Evolutionary conservation across 345 rosid species (phyloP).

Genomic region (Psidium friedrichsthalianum): DNA sequence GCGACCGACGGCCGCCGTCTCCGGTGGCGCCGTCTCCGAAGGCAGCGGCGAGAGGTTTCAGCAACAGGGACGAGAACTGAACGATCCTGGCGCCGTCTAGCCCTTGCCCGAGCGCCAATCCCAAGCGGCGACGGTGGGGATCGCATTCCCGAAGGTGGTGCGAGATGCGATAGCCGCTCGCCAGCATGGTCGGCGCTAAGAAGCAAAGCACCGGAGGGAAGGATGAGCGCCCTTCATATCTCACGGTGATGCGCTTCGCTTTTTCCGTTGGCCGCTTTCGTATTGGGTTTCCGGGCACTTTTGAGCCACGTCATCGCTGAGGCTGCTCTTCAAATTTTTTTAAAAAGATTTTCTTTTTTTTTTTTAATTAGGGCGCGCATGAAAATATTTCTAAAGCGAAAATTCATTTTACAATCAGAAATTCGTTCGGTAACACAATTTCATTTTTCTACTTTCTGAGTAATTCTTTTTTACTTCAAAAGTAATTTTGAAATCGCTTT

Average conservation of each 20-base stretch:
- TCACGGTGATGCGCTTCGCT: not conserved
- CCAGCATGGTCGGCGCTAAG: conserved; percentile 25
- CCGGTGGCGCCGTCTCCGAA: not conserved
- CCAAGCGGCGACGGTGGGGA: conserved; percentile 8
- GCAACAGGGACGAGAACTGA: conserved; percentile 38
- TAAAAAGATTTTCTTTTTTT: no score
- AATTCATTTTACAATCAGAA: no score
- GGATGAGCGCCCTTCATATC: not conserved
- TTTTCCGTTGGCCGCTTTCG: not conserved
- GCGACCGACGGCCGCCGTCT: conserved; percentile 6
- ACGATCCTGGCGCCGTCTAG: conserved; percentile 30
- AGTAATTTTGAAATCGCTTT: no score
- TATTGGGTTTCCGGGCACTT: not conserved
- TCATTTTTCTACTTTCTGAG: no score
- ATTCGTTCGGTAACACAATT: no score
- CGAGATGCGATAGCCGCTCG: conserved; percentile 60
- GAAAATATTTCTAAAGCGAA: no score
- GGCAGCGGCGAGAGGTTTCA: conserved; percentile 22
- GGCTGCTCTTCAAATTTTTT: not conserved
- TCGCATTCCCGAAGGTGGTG: conserved; percentile 41
- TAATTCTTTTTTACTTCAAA: no score
- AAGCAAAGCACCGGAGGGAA: not conserved
- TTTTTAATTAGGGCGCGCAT: no score
- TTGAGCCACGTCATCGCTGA: conserved; percentile 1
- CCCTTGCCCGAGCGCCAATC: conserved; percentile 24